These are phyloP conservation scores for Prototheca cutis DNA, from an alignment of 163 green algal genomes.

Conservation along the genomic window DNA sequence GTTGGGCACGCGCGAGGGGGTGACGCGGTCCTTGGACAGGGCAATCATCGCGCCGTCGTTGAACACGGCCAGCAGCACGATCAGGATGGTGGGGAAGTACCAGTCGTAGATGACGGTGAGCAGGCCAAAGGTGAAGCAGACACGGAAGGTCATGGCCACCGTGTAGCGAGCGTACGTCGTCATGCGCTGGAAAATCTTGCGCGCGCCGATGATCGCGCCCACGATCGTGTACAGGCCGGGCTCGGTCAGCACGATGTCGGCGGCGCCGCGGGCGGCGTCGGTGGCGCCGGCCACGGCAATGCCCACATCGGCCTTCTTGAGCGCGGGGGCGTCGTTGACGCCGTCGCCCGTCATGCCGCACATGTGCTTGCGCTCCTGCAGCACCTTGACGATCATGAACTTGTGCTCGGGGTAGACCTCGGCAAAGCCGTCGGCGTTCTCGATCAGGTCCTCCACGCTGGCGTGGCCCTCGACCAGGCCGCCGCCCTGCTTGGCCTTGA, in stretches of 20 bases:
- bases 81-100: slow-evolving; percentile 77
- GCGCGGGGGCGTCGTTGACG: slow-evolving; percentile 85
- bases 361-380: slow-evolving; percentile 54
- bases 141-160: slow-evolving; percentile 79
- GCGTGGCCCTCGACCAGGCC: slow-evolving; percentile 42
- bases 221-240: slow-evolving; percentile 78
- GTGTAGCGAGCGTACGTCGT: slow-evolving; percentile 67
- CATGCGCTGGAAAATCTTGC: slow-evolving; percentile 95
- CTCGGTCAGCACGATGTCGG: slow-evolving; percentile 89
- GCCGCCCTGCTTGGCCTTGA: slow-evolving; percentile 49
- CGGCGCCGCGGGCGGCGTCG: slow-evolving; percentile 79
- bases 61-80: slow-evolving; percentile 78
- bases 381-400: slow-evolving; percentile 73
- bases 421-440: slow-evolving; percentile 85
- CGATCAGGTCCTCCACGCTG: slow-evolving; percentile 61
- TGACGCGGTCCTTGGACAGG: slow-evolving; percentile 69
- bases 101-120: slow-evolving; percentile 76
- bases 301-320: slow-evolving; percentile 87
- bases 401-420: slow-evolving; percentile 95
- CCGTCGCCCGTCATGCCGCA: slow-evolving; percentile 87
- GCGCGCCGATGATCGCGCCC: slow-evolving; percentile 71
- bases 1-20: slow-evolving; percentile 51
- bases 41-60: slow-evolving; percentile 86
- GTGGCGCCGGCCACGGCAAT: slow-evolving; percentile 88
- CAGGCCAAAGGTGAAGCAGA: slow-evolving; percentile 82